Base-by-base conservation (phyloP, 73 alveolate species). In the Urostyla sp. region DNA sequence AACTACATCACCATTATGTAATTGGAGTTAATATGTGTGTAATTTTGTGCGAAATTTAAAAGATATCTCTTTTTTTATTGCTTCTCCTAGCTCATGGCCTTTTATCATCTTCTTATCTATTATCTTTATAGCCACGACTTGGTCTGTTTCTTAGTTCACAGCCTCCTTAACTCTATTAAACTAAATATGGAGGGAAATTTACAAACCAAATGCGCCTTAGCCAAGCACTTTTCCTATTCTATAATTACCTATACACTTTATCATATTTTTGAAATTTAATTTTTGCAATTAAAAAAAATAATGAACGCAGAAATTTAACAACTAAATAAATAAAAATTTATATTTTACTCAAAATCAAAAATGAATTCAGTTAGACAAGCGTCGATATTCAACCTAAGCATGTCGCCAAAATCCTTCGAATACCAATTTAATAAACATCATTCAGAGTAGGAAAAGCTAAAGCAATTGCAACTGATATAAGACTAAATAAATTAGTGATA, bases 11-110 rank as follows among this genome's bases (percentile, higher is more conserved):
- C 20, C 61, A 44, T 66, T 11, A 66, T 61, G 51, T 58, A 7
- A 13, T 16, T 10, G 8, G 13, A 10, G 13, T 10, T 18, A 50
- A 50, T 7, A n/a, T 50, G 8, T 18, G 10, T 16, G 63, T 15
- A 10, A 50, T 16, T 50, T 8, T 50, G 10, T 8, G 21, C 6
- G 61, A 18, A n/a, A 4, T 54, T 54, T 46, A 54, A 58, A 58
- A 58, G 75, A 58, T 58, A 58, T 58, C 61, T 66, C 80, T 44
- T 66, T 66, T 26, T 66, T 66, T 20, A 66, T 66, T 3, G 63
- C 15, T 40, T 66, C 80, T 20, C 66, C 80, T 26, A 66, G 40
- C 18, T 66, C 80, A 40, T 66, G 44, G 3, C 11, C 6, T 55
- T 35, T 58, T 20, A 66, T 66, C 46, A 40, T 66, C 44, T 37